Evolutionary conservation across 345 rosid genomes (phyloP).

Genomic region (Eutrema japonicum): DNA sequence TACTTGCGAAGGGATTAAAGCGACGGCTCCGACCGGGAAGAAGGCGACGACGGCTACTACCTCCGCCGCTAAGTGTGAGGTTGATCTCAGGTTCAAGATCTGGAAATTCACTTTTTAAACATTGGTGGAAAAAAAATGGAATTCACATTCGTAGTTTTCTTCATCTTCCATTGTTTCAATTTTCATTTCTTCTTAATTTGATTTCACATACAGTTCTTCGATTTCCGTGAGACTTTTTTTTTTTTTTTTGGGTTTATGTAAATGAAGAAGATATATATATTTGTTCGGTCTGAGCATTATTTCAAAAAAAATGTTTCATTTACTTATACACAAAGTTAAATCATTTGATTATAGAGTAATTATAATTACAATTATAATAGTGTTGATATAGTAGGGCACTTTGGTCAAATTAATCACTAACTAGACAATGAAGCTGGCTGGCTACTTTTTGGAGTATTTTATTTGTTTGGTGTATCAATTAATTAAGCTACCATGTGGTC

Average conservation of each 20-base stretch:
- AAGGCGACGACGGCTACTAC: conserved; percentile 58
- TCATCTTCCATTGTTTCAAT: conserved; percentile 22
- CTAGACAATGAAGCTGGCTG: conserved; percentile 9
- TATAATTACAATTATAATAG: background rate
- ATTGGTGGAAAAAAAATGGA: background rate
- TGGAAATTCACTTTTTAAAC: conserved; percentile 78
- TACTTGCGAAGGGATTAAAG: conserved; percentile 66
- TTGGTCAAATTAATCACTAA: conserved; percentile 13
- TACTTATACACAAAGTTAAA: background rate
- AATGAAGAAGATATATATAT: conserved; percentile 33
- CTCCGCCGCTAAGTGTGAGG: conserved; percentile 69
- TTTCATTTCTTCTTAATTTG: conserved; percentile 18
- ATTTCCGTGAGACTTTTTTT: conserved; percentile 10
- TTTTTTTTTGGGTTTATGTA: conserved; percentile 34
- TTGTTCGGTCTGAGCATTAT: conserved; percentile 6
- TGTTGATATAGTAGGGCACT: conserved; percentile 8
- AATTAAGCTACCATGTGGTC: conserved; percentile 39
- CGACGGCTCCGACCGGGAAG: conserved; percentile 61
- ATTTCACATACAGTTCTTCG: conserved; percentile 30
- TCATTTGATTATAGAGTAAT: background rate
- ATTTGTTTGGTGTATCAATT: background rate
- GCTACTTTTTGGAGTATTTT: conserved; percentile 1
- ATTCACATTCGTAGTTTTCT: conserved; percentile 14
- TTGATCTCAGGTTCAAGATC: conserved; percentile 77
- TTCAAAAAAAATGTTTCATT: conserved; percentile 5